Evolutionary conservation across 148 eudicot species (phyloP), one percentile per base, ranked within the genome.

Genomic region (Rhododendron ovatum): DNA sequence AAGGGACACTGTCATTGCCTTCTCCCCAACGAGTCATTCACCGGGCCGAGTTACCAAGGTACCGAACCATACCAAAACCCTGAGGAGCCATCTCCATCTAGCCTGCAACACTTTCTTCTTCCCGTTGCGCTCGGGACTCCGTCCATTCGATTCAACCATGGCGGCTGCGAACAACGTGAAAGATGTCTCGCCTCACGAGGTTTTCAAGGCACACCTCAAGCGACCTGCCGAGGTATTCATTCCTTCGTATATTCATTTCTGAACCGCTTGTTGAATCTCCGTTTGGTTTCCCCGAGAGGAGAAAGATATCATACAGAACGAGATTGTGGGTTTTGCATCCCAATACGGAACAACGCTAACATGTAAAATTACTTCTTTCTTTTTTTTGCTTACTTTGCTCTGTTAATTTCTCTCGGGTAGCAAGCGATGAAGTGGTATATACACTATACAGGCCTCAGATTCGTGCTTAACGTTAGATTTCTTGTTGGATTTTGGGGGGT

Each of bases 161-260:
- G 92, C 88, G 86, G 89, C 91, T 9, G 88, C 88, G 24, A 89
- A 71, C 82, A 87, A 67, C 12, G 93, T 88, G 86, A 91, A 89
- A 81, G 90, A 91, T 59, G 91, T 91, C n/a, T 91, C 91, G 3
- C 91, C 93, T 43, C 93, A 90, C 84, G 93, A 89, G 75, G 88
- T 91, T 47, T 88, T 88, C 43, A 89, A 91, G 85, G 89, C 91
- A 10, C 91, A 91, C 79, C 90, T 91, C 86, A 91, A 89, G 88
- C 88, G 93, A 55, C 88, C 93, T 24, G 93, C 90, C 55, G 89
- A 90, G 91, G 93, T 90, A 78, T 9, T 47, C 50, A 47, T 65
- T 3, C 35, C 5, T 39, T 18, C 26, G 39, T 18, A 28, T 24
- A 53, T 50, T 47, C 17, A 37, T 30, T 59, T 82, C 67, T 30